Evolutionary conservation across 2,329 filamentous ascomycete genomes (phyloP).

Genomic region (Ceratocystis eucalypticola): DNA sequence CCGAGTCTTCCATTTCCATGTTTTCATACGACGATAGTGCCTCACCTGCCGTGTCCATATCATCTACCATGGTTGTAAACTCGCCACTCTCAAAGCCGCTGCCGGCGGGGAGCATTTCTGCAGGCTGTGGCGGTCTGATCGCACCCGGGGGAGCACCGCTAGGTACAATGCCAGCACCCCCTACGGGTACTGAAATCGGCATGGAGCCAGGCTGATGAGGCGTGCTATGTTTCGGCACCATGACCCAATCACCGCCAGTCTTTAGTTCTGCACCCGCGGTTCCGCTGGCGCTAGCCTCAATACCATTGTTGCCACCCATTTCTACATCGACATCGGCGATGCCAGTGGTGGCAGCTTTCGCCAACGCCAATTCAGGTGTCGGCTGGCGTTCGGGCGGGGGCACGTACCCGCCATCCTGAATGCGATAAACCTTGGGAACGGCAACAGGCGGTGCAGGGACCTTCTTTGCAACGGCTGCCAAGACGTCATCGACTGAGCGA

Average conservation of each 20-base stretch:
- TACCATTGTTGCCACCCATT: conserved; percentile 51
- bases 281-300: conserved; percentile 21
- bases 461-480: conserved; percentile 57
- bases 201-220: conserved; percentile 21
- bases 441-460: conserved; percentile 53
- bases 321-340: conserved; percentile 48
- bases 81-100: conserved; percentile 42
- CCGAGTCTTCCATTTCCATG: conserved; percentile 63
- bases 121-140: not conserved
- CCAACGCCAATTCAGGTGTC: conserved; percentile 35
- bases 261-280: conserved; percentile 24
- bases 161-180: conserved; percentile 24
- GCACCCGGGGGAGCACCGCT: not conserved
- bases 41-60: conserved; percentile 58
- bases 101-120: not conserved
- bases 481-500: conserved; percentile 54
- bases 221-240: conserved; percentile 50
- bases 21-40: conserved; percentile 52
- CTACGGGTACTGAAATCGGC: conserved; percentile 5
- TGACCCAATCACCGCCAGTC: conserved; percentile 58
- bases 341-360: conserved; percentile 27
- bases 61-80: conserved; percentile 50
- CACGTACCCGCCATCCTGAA: conserved; percentile 67
- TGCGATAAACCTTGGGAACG: conserved; percentile 51
- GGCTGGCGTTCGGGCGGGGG: conserved; percentile 40